Evolutionary conservation across 495 filamentous ascomycete genomes (phyloP).

Genomic region (Penicillium crystallinum): DNA sequence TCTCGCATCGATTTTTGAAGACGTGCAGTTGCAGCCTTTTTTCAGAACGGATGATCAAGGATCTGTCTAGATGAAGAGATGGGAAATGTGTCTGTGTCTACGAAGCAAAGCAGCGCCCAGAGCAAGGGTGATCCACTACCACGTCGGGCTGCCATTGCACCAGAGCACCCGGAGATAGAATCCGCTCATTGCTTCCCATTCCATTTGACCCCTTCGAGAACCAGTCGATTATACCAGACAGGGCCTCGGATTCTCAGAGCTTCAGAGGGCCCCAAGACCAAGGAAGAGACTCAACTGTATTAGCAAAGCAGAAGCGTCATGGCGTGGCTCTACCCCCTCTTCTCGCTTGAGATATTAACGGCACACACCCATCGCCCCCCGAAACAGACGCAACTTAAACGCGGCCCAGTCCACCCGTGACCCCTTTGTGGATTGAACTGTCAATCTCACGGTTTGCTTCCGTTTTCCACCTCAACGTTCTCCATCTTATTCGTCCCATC

Average conservation of each 20-base stretch:
- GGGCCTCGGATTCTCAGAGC: no score
- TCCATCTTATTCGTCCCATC: background rate
- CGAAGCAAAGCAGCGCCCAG: background rate
- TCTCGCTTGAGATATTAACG: background rate
- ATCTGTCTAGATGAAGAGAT: background rate
- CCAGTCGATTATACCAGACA: no score
- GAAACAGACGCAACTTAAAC: background rate
- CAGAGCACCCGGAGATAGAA: slow-evolving; percentile 12
- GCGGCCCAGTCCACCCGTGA: background rate
- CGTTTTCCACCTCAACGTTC: background rate
- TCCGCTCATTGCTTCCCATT: slow-evolving; percentile 10
- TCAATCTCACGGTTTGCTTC: background rate
- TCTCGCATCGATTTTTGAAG: no score
- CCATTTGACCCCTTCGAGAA: slow-evolving; percentile 2
- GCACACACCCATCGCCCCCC: background rate
- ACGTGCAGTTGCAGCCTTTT: background rate
- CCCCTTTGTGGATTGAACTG: background rate
- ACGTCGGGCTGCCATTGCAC: slow-evolving; percentile 8
- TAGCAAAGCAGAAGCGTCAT: background rate
- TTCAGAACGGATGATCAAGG: background rate
- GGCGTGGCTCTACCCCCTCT: background rate
- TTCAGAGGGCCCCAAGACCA: no score
- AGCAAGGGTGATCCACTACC: slow-evolving; percentile 3
- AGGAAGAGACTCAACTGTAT: no score
- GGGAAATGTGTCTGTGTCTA: background rate